A percentile compares a stretch with the other conserved stretches of the same genome.
phyloP scores from a whole-genome alignment of 192 early-diverging fungal species.

The Allomyces arbusculus region DNA sequence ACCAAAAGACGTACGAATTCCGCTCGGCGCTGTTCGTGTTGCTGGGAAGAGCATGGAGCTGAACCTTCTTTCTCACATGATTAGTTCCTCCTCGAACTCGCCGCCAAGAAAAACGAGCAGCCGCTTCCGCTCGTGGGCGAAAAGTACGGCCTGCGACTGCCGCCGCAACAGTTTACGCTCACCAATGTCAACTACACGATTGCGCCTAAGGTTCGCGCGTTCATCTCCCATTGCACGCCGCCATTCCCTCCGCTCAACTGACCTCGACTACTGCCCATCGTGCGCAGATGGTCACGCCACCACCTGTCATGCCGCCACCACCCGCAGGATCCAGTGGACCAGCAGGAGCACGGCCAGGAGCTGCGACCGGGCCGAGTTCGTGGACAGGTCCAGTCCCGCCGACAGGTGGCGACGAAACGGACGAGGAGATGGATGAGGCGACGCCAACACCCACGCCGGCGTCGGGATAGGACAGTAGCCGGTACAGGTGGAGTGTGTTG shows the following conservation, averaged over 20 bases:
- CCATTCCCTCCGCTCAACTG: not conserved
- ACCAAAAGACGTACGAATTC: constrained; percentile 47
- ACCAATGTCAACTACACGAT: constrained; percentile 61
- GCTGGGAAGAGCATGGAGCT: not conserved
- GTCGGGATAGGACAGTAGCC: too few relatives aligned
- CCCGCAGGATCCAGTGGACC: not conserved
- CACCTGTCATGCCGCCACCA: not conserved
- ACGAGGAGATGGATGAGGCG: not conserved
- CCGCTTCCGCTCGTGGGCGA: constrained; percentile 58
- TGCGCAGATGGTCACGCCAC: not conserved
- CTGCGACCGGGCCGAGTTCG: not conserved
- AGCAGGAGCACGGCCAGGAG: not conserved
- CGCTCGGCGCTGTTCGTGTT: not conserved
- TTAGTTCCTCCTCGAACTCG: constrained; percentile 52
- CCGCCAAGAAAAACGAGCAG: constrained; percentile 52
- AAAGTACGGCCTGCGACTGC: constrained; percentile 56
- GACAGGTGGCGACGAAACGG: not conserved
- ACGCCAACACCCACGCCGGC: too few relatives aligned
- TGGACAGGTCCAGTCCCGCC: not conserved
- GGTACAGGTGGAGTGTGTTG: too few relatives aligned
- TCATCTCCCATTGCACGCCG: too few relatives aligned
- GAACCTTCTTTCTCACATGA: too few relatives aligned
- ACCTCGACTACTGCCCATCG: not conserved
- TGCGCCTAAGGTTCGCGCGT: constrained; percentile 31
- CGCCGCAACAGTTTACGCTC: constrained; percentile 50